Evolutionary conservation across 2,329 filamentous ascomycete species (phyloP), one percentile per base, ranked within the genome.

Genomic region (Triangularia verruculosa): DNA sequence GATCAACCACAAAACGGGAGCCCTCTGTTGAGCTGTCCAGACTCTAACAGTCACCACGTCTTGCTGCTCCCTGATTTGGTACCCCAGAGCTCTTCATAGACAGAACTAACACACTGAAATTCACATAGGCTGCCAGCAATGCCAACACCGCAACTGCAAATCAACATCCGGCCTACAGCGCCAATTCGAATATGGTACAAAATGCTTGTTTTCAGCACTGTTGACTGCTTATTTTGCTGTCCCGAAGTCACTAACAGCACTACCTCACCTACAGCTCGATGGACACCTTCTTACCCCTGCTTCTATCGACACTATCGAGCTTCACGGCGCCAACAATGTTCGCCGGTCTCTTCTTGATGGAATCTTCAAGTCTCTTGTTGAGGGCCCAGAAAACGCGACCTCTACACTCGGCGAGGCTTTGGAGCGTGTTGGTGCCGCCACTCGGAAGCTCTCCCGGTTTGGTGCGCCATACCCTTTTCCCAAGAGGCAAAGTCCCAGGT

Each of bases 201-300:
- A 17, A 47, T 17, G 11, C n/a, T 47, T 47, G 39, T 17, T 47
- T 47, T 17, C 39, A 8, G 39, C 20, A 8, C 32, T 53, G 32
- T 34, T n/a, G 20, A 20, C 39, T 47, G 17, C n/a, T 47, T 47
- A 9, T 22, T 47, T 47, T 20, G 2, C 39, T 53, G 8, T n/a
- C 17, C 28, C 24, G 20, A n/a, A 30, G 9, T 27, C 17, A 47
- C 61, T 60, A 53, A 61, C 61, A 24, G 27, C 52, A 27, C 62
- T 9, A n/a, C 59, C 64, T 68, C 64, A 64, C 66, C 54, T 39
- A 57, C 67, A 93, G 90, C 85, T 96, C 72, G 85, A 87, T 69
- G 86, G 90, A 77, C 96, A 98, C 76, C 89, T 90, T 69, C 91
- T 91, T 52, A 86, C 95, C 63, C 94, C 95, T 47, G 91, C 95